A percentile compares a stretch with the other conserved stretches of the same genome.
Evolutionary conservation across 768 basidiomycete species (phyloP).

Genomic region (Pleurotus salmoneostramineus): DNA sequence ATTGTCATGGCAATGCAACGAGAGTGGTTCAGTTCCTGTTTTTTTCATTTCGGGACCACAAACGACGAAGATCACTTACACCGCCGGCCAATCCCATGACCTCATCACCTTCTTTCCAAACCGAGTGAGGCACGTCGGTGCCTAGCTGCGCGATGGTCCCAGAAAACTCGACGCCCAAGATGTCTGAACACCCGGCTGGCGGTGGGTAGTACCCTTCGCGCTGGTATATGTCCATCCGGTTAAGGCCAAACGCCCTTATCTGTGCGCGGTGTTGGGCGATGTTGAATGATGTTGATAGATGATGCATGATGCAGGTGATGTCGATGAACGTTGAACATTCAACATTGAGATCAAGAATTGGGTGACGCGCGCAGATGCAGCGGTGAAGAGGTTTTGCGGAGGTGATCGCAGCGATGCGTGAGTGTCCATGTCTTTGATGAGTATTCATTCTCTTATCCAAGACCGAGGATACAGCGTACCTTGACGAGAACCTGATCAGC

Average conservation of each 20-base stretch:
- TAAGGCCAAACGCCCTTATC: slow-evolving; percentile 84
- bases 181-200: slow-evolving; percentile 70
- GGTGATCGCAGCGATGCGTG: no score
- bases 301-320: background rate
- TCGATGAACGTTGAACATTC: background rate
- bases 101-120: slow-evolving; percentile 63
- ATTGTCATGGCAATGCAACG: background rate
- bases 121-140: slow-evolving; percentile 29
- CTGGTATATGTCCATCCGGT: slow-evolving; percentile 81
- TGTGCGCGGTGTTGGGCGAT: slow-evolving; percentile 19
- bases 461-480: slow-evolving; percentile 31
- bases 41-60: background rate
- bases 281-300: slow-evolving; percentile 2
- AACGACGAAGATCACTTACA: slow-evolving; percentile 45
- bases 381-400: background rate
- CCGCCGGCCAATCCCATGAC: slow-evolving; percentile 80
- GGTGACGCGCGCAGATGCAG: background rate
- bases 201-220: slow-evolving; percentile 70
- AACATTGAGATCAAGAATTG: no score
- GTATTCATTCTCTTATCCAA: background rate
- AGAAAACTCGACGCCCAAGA: slow-evolving; percentile 88
- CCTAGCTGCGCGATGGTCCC: slow-evolving; percentile 58
- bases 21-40: no score
- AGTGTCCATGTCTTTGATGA: no score
- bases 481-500: slow-evolving; percentile 75